Base-by-base conservation (phyloP, 1,284 basidiomycete species). In the Rhizoctonia solani region DNA sequence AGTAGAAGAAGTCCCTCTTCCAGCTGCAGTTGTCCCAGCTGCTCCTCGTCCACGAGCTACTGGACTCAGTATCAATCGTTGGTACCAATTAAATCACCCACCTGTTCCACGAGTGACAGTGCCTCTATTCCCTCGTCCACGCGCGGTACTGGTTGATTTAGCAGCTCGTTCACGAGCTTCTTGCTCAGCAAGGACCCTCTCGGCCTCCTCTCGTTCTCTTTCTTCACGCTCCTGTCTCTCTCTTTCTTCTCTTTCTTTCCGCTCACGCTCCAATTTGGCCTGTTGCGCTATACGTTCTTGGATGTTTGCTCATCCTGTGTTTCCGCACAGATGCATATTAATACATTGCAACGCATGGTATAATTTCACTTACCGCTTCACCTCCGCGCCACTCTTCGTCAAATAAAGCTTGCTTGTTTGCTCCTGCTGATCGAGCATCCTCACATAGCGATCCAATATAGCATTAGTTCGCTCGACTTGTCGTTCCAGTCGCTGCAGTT, bases 311-410 rank as follows among this genome's bases (percentile, higher is more conserved):
- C 68, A 34, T 69, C 68, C 68, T 69, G 39, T 0, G 6, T 6
- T 9, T 19, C 44, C 44, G 9, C 5, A 46, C 6, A 19, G 5
- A 21, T 46, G 6, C 8, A 21, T 19, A 21, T 14, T 6, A 6
- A 9, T 11, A 46, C 6, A 6, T 6, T 19, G 5, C 19, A 46
- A 11, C 19, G 21, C 6, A 46, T 19, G n/a, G 44, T n/a, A 11
- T 6, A 14, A 50, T 23, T 25, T 9, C 9, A 65, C 71, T 44
- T 44, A 72, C 71, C n/a, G 70, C 70, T 55, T 70, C 67, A 14
- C 70, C 71, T 27, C 71, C 71, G 29, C 70, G 55, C 71, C 71
- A 72, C 21, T 68, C 67, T 54, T 69, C 63, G 42, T 72, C 66
- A 6, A 72, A 49, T n/a, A 72, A 21, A 72, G 67, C 30, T 68